These are phyloP conservation scores for Obelidium mucronatum DNA, from an alignment of 192 early-diverging fungal species.

Conservation along the genomic window DNA sequence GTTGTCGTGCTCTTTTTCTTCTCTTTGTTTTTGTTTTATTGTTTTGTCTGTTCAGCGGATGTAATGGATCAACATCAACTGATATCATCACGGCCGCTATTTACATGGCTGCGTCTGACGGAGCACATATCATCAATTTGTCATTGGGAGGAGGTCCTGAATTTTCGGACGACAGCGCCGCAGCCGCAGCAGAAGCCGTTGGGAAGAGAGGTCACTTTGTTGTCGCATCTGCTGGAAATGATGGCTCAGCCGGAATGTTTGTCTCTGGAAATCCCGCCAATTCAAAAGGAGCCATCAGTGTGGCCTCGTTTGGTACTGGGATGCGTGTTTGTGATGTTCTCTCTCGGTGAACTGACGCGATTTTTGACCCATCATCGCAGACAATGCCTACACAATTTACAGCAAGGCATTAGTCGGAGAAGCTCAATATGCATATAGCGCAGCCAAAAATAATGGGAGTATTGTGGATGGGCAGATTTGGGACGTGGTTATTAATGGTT, in stretches of 20 bases:
- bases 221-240: slow-evolving; percentile 80
- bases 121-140: slow-evolving; percentile 85
- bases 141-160: slow-evolving; percentile 73
- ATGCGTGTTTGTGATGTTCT: slow-evolving; percentile 21
- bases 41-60: slow-evolving; percentile 58
- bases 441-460: background rate
- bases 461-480: slow-evolving; percentile 25
- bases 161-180: slow-evolving; percentile 67
- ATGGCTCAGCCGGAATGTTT: slow-evolving; percentile 66
- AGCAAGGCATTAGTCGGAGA: background rate
- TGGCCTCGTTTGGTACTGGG: slow-evolving; percentile 39
- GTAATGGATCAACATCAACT: slow-evolving; percentile 58
- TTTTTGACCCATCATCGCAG: slow-evolving; percentile 10
- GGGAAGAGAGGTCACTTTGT: slow-evolving; percentile 48
- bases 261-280: slow-evolving; percentile 42
- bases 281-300: slow-evolving; percentile 30
- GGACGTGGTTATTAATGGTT: slow-evolving; percentile 34
- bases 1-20: background rate
- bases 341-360: too few relatives aligned
- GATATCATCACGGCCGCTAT: slow-evolving; percentile 84
- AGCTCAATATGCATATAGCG: background rate
- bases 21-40: background rate
- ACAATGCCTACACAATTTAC: slow-evolving; percentile 11
- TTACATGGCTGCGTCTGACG: slow-evolving; percentile 70
- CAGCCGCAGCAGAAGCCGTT: slow-evolving; percentile 64